Percentiles rank a stretch among this genome's conserved stretches.
phyloP scores from a whole-genome alignment of 169 alveolate species.

The Cryptosporidium canis region DNA sequence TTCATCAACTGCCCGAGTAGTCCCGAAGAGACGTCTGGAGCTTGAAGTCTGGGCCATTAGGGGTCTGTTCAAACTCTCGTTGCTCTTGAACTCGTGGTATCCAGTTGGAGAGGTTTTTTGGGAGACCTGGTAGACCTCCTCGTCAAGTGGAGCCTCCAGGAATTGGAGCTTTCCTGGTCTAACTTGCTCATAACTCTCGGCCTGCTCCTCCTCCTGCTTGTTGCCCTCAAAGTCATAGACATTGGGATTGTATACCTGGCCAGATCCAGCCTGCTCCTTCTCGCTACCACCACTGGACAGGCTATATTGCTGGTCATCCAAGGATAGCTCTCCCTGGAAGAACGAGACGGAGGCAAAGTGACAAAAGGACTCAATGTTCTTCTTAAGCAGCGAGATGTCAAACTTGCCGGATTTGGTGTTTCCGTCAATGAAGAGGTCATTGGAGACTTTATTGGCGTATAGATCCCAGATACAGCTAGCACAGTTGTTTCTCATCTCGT shows the following conservation, averaged over 20 bases:
- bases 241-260: background rate
- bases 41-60: background rate
- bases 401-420: constrained; percentile 45
- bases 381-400: constrained; percentile 1
- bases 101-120: constrained; percentile 62
- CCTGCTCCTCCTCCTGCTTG: background rate
- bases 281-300: background rate
- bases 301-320: background rate
- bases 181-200: background rate
- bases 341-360: constrained; percentile 62
- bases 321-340: constrained; percentile 21
- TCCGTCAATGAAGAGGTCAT: constrained; percentile 43
- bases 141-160: constrained; percentile 24
- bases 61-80: constrained; percentile 13
- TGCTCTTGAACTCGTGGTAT: constrained; percentile 28
- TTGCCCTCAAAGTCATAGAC: background rate
- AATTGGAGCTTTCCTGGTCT: constrained; percentile 5
- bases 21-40: constrained; percentile 25
- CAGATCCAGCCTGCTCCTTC: background rate
- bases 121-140: background rate
- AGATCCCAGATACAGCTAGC: constrained; percentile 65
- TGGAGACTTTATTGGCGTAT: background rate
- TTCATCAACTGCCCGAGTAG: background rate
- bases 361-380: constrained; percentile 38
- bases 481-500: constrained; percentile 64